These are phyloP conservation scores for Lactarius trivialis DNA, from an alignment of 768 basidiomycete species.

Conservation along the genomic window DNA sequence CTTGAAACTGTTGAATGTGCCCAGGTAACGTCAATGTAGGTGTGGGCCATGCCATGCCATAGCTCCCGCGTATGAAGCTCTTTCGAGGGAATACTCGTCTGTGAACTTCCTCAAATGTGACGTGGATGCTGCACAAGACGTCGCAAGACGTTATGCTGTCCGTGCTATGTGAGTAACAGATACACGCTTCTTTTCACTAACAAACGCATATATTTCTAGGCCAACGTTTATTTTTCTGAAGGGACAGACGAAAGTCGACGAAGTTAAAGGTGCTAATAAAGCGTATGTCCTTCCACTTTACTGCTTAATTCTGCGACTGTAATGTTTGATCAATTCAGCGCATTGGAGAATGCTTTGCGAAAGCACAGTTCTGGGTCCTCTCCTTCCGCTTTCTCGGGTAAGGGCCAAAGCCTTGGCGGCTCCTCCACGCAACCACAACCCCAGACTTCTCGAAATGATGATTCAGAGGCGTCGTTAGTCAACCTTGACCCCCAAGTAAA, in stretches of 20 bases:
- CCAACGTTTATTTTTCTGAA: slow-evolving; percentile 79
- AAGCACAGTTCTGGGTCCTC: slow-evolving; percentile 41
- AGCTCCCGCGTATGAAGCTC: slow-evolving; percentile 64
- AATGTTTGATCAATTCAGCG: slow-evolving; percentile 35
- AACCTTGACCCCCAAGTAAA: slow-evolving; percentile 64
- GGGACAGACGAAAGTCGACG: slow-evolving; percentile 58
- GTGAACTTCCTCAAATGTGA: slow-evolving; percentile 85
- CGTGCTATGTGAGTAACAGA: slow-evolving; percentile 57
- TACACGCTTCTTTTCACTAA: background rate
- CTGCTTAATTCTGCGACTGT: background rate
- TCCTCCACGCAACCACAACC: slow-evolving; percentile 33
- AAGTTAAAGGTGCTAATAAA: slow-evolving; percentile 66
- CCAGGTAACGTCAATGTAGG: slow-evolving; percentile 36
- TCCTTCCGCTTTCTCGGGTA: slow-evolving; percentile 53
- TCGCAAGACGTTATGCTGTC: slow-evolving; percentile 56
- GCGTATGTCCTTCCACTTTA: slow-evolving; percentile 36
- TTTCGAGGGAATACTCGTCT: slow-evolving; percentile 58
- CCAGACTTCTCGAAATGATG: slow-evolving; percentile 31
- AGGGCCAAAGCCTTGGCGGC: slow-evolving; percentile 67
- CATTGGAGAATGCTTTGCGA: slow-evolving; percentile 50
- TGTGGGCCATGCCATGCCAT: slow-evolving; percentile 84
- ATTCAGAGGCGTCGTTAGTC: slow-evolving; percentile 34
- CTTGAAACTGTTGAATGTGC: slow-evolving; percentile 10
- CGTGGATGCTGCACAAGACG: slow-evolving; percentile 64
- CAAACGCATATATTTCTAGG: slow-evolving; percentile 36